phyloP scores from a whole-genome alignment of 148 eudicot species.

The Amaranthus cruentus region DNA sequence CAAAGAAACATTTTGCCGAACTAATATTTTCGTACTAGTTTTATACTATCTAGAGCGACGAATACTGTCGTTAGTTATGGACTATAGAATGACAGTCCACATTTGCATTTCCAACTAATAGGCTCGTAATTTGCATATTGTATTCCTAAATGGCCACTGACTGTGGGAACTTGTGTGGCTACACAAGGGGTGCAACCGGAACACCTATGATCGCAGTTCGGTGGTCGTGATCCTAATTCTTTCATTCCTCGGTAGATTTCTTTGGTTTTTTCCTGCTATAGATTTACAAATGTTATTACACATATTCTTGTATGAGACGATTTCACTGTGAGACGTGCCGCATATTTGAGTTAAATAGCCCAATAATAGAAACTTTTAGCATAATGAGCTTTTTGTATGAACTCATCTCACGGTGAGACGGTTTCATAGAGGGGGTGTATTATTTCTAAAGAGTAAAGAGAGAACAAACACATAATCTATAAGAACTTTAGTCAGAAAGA shows the following conservation, averaged over 20 bases:
- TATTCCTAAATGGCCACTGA: constrained; percentile 30
- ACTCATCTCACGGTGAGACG: no score
- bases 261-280: neutral
- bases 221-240: constrained; percentile 77
- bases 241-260: constrained; percentile 25
- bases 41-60: neutral
- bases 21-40: neutral
- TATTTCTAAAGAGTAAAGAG: no score
- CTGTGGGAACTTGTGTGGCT: constrained; percentile 81
- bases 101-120: constrained; percentile 95
- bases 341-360: no score
- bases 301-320: no score
- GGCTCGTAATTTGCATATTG: constrained; percentile 84
- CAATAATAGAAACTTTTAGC: no score
- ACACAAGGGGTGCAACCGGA: constrained; percentile 76
- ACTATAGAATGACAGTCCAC: constrained; percentile 65
- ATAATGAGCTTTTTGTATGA: no score
- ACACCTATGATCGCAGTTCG: constrained; percentile 80
- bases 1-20: constrained; percentile 5
- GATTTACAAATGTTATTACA: neutral
- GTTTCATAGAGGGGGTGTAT: no score
- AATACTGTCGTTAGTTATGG: constrained; percentile 32
- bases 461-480: no score
- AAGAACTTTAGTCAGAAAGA: neutral
- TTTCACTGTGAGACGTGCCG: no score